phyloP scores from a whole-genome alignment of 352 stramenopile species.

The Globisporangium takayamanum region DNA sequence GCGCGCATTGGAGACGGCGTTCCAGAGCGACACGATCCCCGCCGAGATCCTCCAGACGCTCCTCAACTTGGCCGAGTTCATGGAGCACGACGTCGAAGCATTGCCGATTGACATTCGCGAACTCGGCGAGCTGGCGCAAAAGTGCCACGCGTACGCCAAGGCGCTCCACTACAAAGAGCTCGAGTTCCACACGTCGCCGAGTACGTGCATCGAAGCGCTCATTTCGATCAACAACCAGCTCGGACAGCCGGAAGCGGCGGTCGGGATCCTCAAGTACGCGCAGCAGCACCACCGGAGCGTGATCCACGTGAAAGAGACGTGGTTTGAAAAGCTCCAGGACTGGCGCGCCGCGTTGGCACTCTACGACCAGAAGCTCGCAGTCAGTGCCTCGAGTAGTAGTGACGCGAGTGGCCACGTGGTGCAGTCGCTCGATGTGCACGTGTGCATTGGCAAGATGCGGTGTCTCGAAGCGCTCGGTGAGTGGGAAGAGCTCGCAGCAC shows the following conservation, averaged over 20 bases:
- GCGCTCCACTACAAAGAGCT: conserved; percentile 95
- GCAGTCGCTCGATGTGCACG: conserved; percentile 74
- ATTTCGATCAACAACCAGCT: conserved; percentile 99
- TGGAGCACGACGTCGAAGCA: conserved; percentile 96
- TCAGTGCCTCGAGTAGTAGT: not conserved
- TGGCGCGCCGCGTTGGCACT: conserved; percentile 94
- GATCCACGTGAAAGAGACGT: conserved; percentile 92
- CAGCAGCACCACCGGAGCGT: conserved; percentile 75
- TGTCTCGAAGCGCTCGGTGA: conserved; percentile 95
- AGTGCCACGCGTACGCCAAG: conserved; percentile 97
- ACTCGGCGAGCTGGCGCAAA: conserved; percentile 92
- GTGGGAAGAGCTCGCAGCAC: conserved; percentile 91
- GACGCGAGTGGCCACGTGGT: not conserved
- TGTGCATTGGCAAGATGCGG: conserved; percentile 95
- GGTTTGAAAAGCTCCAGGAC: conserved; percentile 97
- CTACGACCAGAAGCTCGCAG: conserved; percentile 87
- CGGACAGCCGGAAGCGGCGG: conserved; percentile 92
- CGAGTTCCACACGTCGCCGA: conserved; percentile 91
- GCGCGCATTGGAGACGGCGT: conserved; percentile 90
- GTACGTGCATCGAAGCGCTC: conserved; percentile 95
- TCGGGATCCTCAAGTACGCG: conserved; percentile 95
- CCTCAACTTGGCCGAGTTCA: conserved; percentile 98
- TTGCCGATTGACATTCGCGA: conserved; percentile 96
- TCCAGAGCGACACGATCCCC: conserved; percentile 89
- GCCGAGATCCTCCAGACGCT: conserved; percentile 96